Percentiles rank a stretch among this genome's conserved stretches.
Conservation (phyloP, 495 filamentous ascomycete species). For the Polyplosphaeria fusca region DNA sequence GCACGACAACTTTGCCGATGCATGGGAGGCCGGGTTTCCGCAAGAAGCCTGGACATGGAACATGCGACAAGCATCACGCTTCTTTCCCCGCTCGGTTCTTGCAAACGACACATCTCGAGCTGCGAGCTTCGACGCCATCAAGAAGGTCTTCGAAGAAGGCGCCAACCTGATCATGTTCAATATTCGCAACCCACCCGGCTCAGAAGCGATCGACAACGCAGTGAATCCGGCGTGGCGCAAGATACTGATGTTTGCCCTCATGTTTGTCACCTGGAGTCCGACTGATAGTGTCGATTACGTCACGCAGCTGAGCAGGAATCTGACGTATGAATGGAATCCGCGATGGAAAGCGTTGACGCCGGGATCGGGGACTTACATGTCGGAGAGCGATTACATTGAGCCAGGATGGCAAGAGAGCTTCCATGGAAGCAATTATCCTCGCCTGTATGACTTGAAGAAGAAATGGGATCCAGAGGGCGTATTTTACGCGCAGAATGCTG, state of each 20-base stretch:
- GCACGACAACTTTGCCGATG: slow-evolving; percentile 1
- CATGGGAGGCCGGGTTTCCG: background rate
- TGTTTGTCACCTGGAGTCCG: slow-evolving; percentile 3
- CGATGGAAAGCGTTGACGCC: background rate
- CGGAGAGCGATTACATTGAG: background rate
- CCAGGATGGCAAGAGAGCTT: slow-evolving; percentile 5
- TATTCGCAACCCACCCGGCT: background rate
- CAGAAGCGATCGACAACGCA: background rate
- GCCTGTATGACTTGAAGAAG: slow-evolving; percentile 1
- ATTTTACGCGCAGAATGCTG: slow-evolving; percentile 3
- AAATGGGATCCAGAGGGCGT: slow-evolving; percentile 4
- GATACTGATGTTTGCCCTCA: slow-evolving; percentile 1
- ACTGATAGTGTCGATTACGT: background rate
- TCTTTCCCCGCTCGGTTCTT: background rate
- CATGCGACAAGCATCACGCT: slow-evolving; percentile 3
- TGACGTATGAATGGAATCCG: slow-evolving; percentile 3
- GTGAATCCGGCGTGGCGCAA: slow-evolving; percentile 1
- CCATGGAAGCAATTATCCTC: background rate
- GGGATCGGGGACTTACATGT: background rate
- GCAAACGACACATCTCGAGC: background rate
- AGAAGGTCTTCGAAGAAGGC: background rate
- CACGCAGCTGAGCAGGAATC: background rate
- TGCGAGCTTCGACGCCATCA: background rate
- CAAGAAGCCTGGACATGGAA: slow-evolving; percentile 4
- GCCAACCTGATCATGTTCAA: slow-evolving; percentile 3